Base-by-base conservation (phyloP, 345 rosid species). In the Lagerstroemia speciosa region DNA sequence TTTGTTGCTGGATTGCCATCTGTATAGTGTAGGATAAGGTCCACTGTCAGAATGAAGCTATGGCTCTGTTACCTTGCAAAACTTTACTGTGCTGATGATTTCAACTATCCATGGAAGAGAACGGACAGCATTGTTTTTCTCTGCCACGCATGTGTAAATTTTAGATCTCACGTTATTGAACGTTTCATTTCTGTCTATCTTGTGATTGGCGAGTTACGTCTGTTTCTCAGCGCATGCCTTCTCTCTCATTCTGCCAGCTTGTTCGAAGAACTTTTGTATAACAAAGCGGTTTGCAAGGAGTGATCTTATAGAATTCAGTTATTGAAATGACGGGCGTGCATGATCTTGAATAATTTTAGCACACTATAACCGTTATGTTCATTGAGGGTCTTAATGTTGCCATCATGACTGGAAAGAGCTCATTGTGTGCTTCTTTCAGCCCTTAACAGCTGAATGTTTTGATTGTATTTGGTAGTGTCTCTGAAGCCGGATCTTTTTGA, bases 401-500 rank as follows among this genome's bases (percentile, higher is more conserved):
- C 46, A 41, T 10, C 46, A 41, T 14, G 15, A 4, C 16, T 10
- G 9, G 15, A 41, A 41, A 22, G n/a, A 53, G 24, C 60, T 53
- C 60, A n/a, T 53, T 3, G n/a, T 14, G n/a, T 24, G 9, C 30
- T 22, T 50, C 26, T 10, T 50, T 20, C 8, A 41, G 43, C 16
- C n/a, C 14, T 11, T 8, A 43, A 65, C 48, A 26, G 20, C 29
- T 19, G 8, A 36, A 24, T 63, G 40, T 43, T 41, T 43, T 45
- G 50, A 20, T 11, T 37, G 43, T 15, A 27, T 32, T n/a, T 52
- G 60, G 66, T 90, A 94, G 99, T 94, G 95, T 91, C 99, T 57
- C 82, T 94, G 73, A 94, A 88, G 88, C 87, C 96, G 3, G 99
- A 94, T 55, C 68, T 78, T 77, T 94, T 91, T 69, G 99, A 94